Conservation (phyloP, 805 yeast genomes). For the Teunomyces aglyptinius region DNA sequence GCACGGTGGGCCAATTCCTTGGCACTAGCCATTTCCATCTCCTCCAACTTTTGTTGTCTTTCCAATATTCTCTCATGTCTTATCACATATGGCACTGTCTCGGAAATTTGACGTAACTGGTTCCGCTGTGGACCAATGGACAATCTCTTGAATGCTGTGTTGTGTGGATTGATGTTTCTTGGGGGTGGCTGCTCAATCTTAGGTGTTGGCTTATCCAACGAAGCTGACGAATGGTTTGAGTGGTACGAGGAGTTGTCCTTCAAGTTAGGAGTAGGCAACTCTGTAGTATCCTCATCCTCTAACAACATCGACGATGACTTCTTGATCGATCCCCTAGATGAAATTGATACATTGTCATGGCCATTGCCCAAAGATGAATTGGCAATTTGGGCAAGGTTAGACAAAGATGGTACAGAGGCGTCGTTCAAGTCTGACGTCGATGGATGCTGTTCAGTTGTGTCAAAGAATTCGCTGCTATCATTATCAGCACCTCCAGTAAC, state of each 20-base stretch:
- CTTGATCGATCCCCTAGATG: conserved; percentile 20
- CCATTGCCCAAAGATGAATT: conserved; percentile 12
- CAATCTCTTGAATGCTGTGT: conserved; percentile 40
- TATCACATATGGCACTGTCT: conserved; percentile 80
- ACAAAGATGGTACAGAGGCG: conserved; percentile 50
- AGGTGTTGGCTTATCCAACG: conserved; percentile 17
- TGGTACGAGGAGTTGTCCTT: conserved; percentile 27
- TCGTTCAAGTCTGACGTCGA: not conserved
- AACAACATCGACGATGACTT: conserved; percentile 37
- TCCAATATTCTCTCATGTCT: conserved; percentile 73
- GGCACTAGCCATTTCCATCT: conserved; percentile 75
- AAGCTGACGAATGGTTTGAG: conserved; percentile 31
- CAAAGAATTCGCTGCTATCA: conserved; percentile 18
- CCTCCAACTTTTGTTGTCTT: conserved; percentile 76
- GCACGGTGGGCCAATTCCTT: conserved; percentile 70
- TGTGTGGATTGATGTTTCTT: conserved; percentile 20
- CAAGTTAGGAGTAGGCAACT: conserved; percentile 23
- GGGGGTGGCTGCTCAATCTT: conserved; percentile 14
- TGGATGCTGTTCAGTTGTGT: conserved; percentile 21
- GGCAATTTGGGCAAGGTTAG: conserved; percentile 58
- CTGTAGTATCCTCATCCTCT: conserved; percentile 22
- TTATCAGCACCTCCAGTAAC: conserved; percentile 45
- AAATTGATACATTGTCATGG: conserved; percentile 18
- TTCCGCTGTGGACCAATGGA: conserved; percentile 51
- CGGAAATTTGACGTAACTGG: conserved; percentile 73